Evolutionary conservation across 2,329 filamentous ascomycete genomes (phyloP).

Genomic region (Neodidymelliopsis sp.): DNA sequence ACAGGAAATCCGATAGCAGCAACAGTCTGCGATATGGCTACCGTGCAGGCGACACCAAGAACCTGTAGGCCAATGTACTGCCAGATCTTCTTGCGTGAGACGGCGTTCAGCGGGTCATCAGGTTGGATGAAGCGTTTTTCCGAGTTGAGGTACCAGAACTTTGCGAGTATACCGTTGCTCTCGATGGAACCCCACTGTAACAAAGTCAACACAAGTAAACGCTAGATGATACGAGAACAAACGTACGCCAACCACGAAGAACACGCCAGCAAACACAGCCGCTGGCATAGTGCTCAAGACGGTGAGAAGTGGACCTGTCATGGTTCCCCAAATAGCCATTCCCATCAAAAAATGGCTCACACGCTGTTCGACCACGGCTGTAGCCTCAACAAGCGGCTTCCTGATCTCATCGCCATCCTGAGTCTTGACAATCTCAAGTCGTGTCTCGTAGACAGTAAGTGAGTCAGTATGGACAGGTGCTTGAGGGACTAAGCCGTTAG

Average conservation of each 20-base stretch:
- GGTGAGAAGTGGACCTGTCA: slow-evolving; percentile 60
- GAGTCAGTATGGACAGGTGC: slow-evolving; percentile 65
- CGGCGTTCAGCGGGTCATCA: slow-evolving; percentile 53
- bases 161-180: slow-evolving; percentile 59
- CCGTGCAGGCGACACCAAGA: slow-evolving; percentile 57
- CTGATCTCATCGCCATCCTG: slow-evolving; percentile 53
- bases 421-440: slow-evolving; percentile 48
- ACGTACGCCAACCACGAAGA: slow-evolving; percentile 62
- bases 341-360: slow-evolving; percentile 63
- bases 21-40: slow-evolving; percentile 65
- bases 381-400: slow-evolving; percentile 54
- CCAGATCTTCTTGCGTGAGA: slow-evolving; percentile 55
- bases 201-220: slow-evolving; percentile 1
- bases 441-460: slow-evolving; percentile 51
- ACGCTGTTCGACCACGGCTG: slow-evolving; percentile 61
- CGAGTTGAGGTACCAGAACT: slow-evolving; percentile 56
- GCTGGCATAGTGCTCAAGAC: slow-evolving; percentile 61
- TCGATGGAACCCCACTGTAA: slow-evolving; percentile 52
- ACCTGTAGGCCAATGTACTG: slow-evolving; percentile 60
- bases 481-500: slow-evolving; percentile 63
- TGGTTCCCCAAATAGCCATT: slow-evolving; percentile 61
- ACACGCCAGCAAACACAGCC: slow-evolving; percentile 61
- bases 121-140: slow-evolving; percentile 58
- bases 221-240: neutral
- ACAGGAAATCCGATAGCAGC: slow-evolving; percentile 65